Evolutionary conservation across 2,329 filamentous ascomycete species (phyloP).

Genomic region (Teratosphaeria gauchensis): DNA sequence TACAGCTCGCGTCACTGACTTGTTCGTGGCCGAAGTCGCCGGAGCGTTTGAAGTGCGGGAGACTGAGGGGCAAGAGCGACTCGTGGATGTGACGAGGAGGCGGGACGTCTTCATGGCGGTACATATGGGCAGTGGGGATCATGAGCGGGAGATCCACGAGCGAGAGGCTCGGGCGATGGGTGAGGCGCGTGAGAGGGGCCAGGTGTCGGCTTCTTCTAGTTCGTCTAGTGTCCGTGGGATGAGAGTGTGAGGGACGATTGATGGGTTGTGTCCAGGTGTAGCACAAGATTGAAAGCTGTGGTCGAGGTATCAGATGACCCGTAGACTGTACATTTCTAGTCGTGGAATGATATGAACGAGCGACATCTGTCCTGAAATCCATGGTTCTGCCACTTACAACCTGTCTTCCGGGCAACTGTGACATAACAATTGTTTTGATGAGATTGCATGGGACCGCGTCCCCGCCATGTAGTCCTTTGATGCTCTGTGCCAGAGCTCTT

Average conservation of each 20-base stretch:
- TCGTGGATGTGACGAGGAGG: constrained; percentile 6
- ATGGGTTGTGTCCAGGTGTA: too few species aligned
- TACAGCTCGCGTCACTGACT: constrained; percentile 2
- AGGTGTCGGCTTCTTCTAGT: not conserved
- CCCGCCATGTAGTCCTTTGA: not conserved
- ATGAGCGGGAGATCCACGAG: not conserved
- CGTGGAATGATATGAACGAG: not conserved
- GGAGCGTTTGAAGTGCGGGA: constrained; percentile 7
- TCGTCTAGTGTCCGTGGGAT: not conserved
- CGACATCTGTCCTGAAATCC: not conserved
- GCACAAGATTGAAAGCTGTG: too few species aligned
- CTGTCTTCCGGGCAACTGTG: not conserved
- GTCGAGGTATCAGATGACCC: too few species aligned
- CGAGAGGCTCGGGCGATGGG: not conserved
- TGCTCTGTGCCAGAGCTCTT: not conserved
- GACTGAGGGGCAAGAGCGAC: constrained; percentile 4
- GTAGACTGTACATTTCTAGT: not conserved
- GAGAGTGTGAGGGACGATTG: not conserved
- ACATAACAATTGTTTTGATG: not conserved
- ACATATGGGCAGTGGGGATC: not conserved
- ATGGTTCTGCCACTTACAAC: not conserved
- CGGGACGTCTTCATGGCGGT: constrained; percentile 1
- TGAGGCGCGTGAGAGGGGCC: not conserved
- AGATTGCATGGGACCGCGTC: not conserved
- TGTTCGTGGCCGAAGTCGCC: constrained; percentile 5